Percentiles rank a stretch among this genome's conserved stretches.
Evolutionary conservation across 768 basidiomycete genomes (phyloP).

Genomic region (Cystofilobasidium capitatum): DNA sequence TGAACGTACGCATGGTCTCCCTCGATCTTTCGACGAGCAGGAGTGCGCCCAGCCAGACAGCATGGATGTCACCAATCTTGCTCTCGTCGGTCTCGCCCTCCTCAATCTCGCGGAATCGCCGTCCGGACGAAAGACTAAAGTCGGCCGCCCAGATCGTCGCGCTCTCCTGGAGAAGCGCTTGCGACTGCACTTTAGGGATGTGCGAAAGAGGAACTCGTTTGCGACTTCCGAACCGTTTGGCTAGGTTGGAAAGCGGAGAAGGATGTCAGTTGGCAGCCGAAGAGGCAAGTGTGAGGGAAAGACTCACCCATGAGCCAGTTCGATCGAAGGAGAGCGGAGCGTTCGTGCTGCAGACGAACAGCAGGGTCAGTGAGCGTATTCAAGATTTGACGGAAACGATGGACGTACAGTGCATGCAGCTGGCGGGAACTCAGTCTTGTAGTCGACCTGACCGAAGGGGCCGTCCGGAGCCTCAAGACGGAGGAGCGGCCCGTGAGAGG

Average conservation of each 20-base stretch:
- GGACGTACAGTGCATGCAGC: neutral
- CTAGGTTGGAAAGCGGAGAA: neutral
- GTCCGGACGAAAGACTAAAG: neutral
- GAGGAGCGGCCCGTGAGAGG: constrained; percentile 16
- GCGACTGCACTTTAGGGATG: constrained; percentile 17
- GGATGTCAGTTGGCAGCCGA: neutral
- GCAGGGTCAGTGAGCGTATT: no score
- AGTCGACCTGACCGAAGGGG: neutral
- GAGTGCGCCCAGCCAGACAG: constrained; percentile 15
- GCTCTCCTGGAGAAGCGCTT: constrained; percentile 6
- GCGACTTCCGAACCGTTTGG: constrained; percentile 11
- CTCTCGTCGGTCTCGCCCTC: neutral
- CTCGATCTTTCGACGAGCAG: constrained; percentile 22
- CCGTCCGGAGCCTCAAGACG: constrained; percentile 5
- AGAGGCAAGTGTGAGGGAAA: neutral
- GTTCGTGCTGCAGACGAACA: no score
- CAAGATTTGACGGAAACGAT: no score
- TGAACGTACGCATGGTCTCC: constrained; percentile 12
- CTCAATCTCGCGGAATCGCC: constrained; percentile 24
- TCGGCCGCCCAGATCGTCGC: constrained; percentile 19
- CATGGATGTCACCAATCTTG: constrained; percentile 16
- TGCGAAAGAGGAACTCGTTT: constrained; percentile 9
- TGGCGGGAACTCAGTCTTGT: neutral
- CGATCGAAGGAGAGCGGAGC: constrained; percentile 6
- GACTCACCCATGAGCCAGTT: constrained; percentile 22